These are phyloP conservation scores for Dendrobium catenatum DNA, from an alignment of 106 monocot genomes.

Conservation along the genomic window DNA sequence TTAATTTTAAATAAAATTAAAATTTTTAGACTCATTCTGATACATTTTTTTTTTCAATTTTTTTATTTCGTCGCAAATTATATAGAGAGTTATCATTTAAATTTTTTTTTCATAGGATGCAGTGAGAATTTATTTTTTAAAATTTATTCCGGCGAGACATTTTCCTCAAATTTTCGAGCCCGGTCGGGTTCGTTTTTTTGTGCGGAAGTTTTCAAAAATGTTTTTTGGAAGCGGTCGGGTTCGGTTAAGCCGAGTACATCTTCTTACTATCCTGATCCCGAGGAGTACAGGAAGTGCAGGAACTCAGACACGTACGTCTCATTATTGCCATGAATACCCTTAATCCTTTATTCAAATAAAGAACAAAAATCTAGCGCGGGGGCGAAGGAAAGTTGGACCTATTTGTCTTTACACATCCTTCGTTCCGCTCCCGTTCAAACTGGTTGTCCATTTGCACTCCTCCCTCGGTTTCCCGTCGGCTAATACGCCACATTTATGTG, in stretches of 20 bases:
- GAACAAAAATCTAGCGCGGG: too few relatives aligned
- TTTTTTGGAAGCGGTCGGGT: background rate
- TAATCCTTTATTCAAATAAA: background rate
- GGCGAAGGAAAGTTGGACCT: background rate
- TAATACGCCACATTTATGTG: background rate
- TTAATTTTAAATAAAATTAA: too few relatives aligned
- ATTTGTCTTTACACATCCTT: background rate
- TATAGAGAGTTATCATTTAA: too few relatives aligned
- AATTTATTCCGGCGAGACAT: background rate
- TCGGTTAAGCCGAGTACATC: background rate
- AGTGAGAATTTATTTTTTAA: too few relatives aligned
- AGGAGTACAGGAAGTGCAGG: background rate
- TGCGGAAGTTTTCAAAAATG: too few relatives aligned
- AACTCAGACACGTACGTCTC: background rate
- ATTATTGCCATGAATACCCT: slow-evolving; percentile 1
- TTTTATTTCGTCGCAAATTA: too few relatives aligned
- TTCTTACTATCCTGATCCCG: background rate
- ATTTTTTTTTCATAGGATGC: too few relatives aligned
- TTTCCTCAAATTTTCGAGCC: background rate
- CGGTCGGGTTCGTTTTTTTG: too few relatives aligned
- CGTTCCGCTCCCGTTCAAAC: slow-evolving; percentile 8
- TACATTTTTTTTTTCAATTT: too few relatives aligned
- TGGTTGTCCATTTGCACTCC: background rate
- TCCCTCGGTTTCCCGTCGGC: background rate
- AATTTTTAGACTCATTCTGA: too few relatives aligned